Conservation (phyloP, 805 yeast species). For the Wickerhamiella bombiphila region DNA sequence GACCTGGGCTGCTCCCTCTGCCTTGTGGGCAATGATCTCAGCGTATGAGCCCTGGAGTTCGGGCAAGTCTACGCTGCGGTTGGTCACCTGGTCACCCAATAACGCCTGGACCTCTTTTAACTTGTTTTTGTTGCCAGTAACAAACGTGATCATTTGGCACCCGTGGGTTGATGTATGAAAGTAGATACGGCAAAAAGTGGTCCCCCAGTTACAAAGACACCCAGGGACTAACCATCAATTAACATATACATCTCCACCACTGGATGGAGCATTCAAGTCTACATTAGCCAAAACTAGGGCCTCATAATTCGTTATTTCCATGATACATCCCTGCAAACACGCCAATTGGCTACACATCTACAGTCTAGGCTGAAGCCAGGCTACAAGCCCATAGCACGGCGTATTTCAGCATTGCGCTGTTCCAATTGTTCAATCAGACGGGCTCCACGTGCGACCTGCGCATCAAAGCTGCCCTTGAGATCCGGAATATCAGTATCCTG, state of each 20-base stretch:
- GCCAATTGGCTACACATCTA: no score
- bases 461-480: conserved; percentile 8
- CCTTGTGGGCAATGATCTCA: conserved; percentile 69
- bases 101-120: conserved; percentile 71
- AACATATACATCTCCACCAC: no score
- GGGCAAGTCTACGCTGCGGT: conserved; percentile 61
- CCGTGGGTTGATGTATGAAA: no score
- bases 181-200: no score
- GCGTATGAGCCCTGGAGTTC: conserved; percentile 84
- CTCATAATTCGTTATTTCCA: no score
- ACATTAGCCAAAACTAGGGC: no score
- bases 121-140: conserved; percentile 83
- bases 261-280: no score
- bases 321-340: no score
- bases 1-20: conserved; percentile 51
- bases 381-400: conserved; percentile 6
- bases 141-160: conserved; percentile 50
- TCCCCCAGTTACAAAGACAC: no score
- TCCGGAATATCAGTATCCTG: conserved; percentile 15
- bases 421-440: conserved; percentile 12
- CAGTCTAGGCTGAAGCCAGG: no score
- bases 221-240: no score
- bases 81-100: conserved; percentile 37
- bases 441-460: conserved; percentile 9
- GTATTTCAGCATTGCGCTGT: conserved; percentile 13